Evolutionary conservation across 495 filamentous ascomycete species (phyloP), one percentile per base, ranked within the genome.

Genomic region (Aspergillus mulundensis): DNA sequence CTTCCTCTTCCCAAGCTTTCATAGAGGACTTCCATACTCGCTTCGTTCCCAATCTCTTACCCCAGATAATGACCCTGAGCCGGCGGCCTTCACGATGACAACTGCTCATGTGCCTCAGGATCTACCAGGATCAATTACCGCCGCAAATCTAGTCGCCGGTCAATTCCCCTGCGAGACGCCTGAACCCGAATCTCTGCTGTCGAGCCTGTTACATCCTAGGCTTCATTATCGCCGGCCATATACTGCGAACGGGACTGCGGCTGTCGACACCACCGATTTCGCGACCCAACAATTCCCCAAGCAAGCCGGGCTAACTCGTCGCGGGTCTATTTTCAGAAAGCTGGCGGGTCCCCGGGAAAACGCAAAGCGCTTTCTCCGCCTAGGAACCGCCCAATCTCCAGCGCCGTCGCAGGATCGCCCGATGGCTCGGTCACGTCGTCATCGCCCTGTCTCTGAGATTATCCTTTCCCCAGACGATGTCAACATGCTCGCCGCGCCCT

Each of bases 341-440:
- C 66, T 79, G 70, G 74, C 73, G 63, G 68, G 71, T 23, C 72
- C 77, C 63, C 73, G 75, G 52, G 76, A 79, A 56, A 77, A 74
- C 70, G 75, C 76, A 59, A 75, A 76, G 70, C 75, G 75, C 50
- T 63, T 78, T 62, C 70, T 81, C 66, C 75, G 75, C 64, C 59
- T 76, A 57, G 70, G 71, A 48, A 64, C 70, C 28, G 61, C 70
- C 43, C 49, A 69, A 32, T 62, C 66, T 51, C 51, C 64, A 34
- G 48, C 34, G 28, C 52, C 66, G 18, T 58, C 68, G 53, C 66
- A 65, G 46, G 32, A 50, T 42, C 21, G 53, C 59, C 54, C 57
- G 57, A 61, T 67, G 59, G 47, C 61, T 24, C 49, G 56, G 24
- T 48, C 58, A 53, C 59, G 53, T 40, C 57, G 60, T 50, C 59